phyloP scores from a whole-genome alignment of 2,329 filamentous ascomycete species.

The Apiospora marii region DNA sequence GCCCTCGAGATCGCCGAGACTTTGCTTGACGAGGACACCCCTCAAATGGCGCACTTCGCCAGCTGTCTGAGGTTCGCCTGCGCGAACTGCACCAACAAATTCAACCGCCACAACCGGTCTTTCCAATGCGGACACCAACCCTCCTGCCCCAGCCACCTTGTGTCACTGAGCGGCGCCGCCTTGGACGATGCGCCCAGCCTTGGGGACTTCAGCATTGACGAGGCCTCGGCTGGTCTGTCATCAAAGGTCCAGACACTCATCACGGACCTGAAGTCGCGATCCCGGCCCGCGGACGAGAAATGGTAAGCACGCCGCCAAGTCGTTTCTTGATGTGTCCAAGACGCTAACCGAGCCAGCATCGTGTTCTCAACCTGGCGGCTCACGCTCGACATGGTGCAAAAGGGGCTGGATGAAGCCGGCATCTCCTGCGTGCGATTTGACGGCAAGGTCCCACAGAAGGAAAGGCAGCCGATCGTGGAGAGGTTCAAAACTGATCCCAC shows the following conservation, averaged over 20 bases:
- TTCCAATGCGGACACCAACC: slow-evolving; percentile 38
- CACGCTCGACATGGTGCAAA: slow-evolving; percentile 55
- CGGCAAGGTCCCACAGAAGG: slow-evolving; percentile 52
- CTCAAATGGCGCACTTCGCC: slow-evolving; percentile 37
- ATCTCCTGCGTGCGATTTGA: slow-evolving; percentile 54
- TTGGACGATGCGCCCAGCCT: slow-evolving; percentile 35
- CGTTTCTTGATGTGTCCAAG: not conserved
- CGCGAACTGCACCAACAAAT: slow-evolving; percentile 36
- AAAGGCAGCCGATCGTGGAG: slow-evolving; percentile 50
- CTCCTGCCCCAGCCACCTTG: slow-evolving; percentile 33
- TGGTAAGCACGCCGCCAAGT: slow-evolving; percentile 38
- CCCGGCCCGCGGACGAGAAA: slow-evolving; percentile 40
- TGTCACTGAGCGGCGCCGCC: slow-evolving; percentile 35
- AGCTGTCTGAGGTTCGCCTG: slow-evolving; percentile 46
- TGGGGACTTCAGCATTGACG: not conserved
- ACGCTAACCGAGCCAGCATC: slow-evolving; percentile 45
- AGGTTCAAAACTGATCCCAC: slow-evolving; percentile 48
- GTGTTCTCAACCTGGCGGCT: slow-evolving; percentile 60
- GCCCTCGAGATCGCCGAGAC: slow-evolving; percentile 35
- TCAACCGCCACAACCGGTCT: accelerated
- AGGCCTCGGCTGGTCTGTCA: slow-evolving; percentile 29
- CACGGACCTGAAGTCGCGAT: slow-evolving; percentile 37
- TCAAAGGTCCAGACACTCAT: slow-evolving; percentile 47
- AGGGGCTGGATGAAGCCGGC: slow-evolving; percentile 43
- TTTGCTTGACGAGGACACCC: slow-evolving; percentile 28